Conservation (phyloP, 2,329 filamentous ascomycete species). For the Monosporascus cannonballus region DNA sequence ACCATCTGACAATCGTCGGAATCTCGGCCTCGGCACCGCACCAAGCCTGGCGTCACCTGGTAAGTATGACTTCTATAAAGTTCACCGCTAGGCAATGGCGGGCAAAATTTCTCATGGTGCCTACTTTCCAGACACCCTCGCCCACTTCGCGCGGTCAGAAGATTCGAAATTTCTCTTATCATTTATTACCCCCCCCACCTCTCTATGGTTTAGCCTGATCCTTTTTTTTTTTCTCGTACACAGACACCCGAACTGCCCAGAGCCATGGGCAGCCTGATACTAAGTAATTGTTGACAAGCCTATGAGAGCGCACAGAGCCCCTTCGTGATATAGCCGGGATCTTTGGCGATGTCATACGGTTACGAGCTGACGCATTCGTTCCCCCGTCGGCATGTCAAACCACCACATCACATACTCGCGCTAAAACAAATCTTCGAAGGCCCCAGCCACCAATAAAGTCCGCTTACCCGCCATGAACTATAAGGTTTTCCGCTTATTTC, state of each 20-base stretch:
- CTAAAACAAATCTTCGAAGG: no score
- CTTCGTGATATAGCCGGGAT: background rate
- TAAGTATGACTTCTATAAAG: background rate
- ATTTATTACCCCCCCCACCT: conserved; percentile 2
- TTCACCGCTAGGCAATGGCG: no score
- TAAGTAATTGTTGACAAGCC: conserved; percentile 10
- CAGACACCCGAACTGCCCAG: conserved; percentile 14
- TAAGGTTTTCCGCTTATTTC: no score
- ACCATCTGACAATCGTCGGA: background rate
- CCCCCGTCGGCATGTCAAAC: background rate
- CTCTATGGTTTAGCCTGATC: background rate
- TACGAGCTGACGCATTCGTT: conserved; percentile 21
- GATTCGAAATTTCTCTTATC: no score
- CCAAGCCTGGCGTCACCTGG: background rate
- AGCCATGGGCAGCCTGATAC: conserved; percentile 17
- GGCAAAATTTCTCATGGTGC: no score
- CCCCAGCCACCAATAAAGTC: no score
- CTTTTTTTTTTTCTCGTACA: background rate
- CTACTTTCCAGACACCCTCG: no score
- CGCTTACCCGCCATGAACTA: no score
- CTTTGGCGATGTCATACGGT: conserved; percentile 14
- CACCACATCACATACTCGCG: background rate
- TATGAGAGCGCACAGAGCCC: conserved; percentile 15
- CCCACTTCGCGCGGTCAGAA: no score
- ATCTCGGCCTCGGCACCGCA: background rate